Evolutionary conservation across 495 filamentous ascomycete species (phyloP).

Genomic region (Jackrogersella minutella): DNA sequence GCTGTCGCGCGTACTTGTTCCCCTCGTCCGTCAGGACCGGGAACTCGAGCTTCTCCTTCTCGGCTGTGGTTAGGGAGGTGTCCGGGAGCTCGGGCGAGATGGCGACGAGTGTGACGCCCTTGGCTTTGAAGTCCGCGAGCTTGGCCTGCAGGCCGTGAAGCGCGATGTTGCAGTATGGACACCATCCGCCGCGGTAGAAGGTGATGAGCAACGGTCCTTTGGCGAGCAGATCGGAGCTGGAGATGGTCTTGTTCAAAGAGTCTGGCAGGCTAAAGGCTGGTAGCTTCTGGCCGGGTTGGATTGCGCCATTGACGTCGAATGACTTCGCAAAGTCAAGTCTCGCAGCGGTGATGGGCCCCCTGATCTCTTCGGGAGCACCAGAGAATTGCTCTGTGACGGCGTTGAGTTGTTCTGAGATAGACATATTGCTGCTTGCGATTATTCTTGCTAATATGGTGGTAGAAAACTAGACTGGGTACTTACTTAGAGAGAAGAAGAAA

Average conservation of each 20-base stretch:
- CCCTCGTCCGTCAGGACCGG: not conserved
- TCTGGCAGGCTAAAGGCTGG: not conserved
- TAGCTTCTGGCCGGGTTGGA: not conserved
- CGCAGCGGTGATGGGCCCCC: not conserved
- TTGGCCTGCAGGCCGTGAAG: not conserved
- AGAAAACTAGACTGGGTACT: not conserved
- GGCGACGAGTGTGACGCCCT: not conserved
- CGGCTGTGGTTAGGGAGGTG: not conserved
- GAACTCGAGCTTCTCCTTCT: conserved; percentile 1
- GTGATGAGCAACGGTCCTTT: not conserved
- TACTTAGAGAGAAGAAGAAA: not conserved
- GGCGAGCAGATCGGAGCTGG: not conserved
- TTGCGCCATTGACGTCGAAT: not conserved
- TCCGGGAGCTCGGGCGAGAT: not conserved
- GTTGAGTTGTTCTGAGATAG: not conserved
- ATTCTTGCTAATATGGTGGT: not conserved
- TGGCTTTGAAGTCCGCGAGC: conserved; percentile 2
- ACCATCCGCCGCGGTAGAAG: conserved; percentile 8
- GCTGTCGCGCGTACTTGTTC: not conserved
- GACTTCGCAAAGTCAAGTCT: not conserved
- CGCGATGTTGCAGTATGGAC: conserved; percentile 1
- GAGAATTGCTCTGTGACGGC: not conserved
- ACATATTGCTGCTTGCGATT: not conserved
- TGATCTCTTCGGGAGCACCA: not conserved
- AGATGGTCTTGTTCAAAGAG: not conserved